A percentile compares a stretch with the other conserved stretches of the same genome.
These are phyloP conservation scores for Hirschioporus abietinus DNA, from an alignment of 768 basidiomycete species.

Conservation along the genomic window DNA sequence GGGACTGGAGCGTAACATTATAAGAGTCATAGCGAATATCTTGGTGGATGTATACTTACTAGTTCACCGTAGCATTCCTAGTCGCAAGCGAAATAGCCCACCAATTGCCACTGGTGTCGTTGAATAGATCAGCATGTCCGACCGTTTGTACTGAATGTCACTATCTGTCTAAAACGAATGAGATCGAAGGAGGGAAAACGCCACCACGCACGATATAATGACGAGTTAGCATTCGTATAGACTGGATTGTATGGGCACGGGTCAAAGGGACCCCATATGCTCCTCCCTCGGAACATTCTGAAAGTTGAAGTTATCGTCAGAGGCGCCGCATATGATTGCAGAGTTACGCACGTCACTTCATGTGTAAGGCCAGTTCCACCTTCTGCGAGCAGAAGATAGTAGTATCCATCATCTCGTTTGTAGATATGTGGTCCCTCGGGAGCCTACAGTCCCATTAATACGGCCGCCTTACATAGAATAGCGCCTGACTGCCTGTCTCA, in stretches of 20 bases:
- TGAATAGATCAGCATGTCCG: constrained; percentile 34
- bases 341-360: not conserved
- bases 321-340: constrained; percentile 2
- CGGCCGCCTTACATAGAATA: not conserved
- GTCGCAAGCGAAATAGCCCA: constrained; percentile 23
- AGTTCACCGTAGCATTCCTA: constrained; percentile 6
- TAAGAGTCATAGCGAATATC: not conserved
- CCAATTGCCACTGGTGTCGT: constrained; percentile 28
- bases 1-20: constrained; percentile 22
- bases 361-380: constrained; percentile 20
- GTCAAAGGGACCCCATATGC: constrained; percentile 25
- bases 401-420: constrained; percentile 18
- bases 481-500: constrained; percentile 5
- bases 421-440: constrained; percentile 25
- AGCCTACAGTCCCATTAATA: constrained; percentile 4
- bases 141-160: constrained; percentile 28
- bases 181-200: not conserved
- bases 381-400: constrained; percentile 34
- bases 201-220: constrained; percentile 8
- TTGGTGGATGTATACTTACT: not conserved
- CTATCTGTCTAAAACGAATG: not conserved
- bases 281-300: constrained; percentile 26
- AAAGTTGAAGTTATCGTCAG: not conserved
- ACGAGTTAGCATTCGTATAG: constrained; percentile 21
- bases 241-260: constrained; percentile 20